Conservation (phyloP, 2,329 filamentous ascomycete species). For the Scleromitrula shiraiana region DNA sequence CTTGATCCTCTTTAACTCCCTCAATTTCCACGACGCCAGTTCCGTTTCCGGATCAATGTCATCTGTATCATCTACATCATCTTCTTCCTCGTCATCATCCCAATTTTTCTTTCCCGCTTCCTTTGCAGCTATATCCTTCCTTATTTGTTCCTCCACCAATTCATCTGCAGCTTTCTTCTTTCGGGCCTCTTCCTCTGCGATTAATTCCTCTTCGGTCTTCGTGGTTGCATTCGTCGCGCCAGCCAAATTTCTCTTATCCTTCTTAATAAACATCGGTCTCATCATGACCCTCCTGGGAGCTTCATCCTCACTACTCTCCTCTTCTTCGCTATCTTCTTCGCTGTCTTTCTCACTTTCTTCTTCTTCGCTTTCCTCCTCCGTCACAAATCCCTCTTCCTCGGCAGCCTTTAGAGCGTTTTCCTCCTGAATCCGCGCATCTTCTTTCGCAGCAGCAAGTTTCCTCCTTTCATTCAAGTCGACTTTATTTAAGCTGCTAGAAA, state of each 20-base stretch:
- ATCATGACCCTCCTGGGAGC: conserved; percentile 50
- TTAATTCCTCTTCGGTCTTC: conserved; percentile 35
- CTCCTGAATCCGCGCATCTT: conserved; percentile 40
- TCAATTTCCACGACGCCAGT: conserved; percentile 84
- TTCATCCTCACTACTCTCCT: conserved; percentile 46
- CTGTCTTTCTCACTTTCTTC: conserved; percentile 29
- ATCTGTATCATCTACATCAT: conserved; percentile 83
- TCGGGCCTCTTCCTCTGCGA: conserved; percentile 51
- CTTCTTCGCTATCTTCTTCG: conserved; percentile 26
- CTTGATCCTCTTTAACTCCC: conserved; percentile 83
- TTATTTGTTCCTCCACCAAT: conserved; percentile 81
- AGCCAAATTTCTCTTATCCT: conserved; percentile 39
- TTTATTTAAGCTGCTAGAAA: conserved; percentile 45
- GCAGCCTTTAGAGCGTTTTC: conserved; percentile 34
- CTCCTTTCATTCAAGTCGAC: conserved; percentile 44
- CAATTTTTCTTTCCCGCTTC: conserved; percentile 75
- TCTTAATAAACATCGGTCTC: conserved; percentile 56
- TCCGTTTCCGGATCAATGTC: conserved; percentile 81
- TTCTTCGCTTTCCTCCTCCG: conserved; percentile 34
- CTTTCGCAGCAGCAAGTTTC: conserved; percentile 39
- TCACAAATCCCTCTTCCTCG: conserved; percentile 56
- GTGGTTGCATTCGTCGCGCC: conserved; percentile 23
- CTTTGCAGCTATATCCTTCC: conserved; percentile 68
- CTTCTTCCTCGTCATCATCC: conserved; percentile 64
- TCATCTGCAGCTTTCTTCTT: conserved; percentile 67